Evolutionary conservation across 179 eudicot genomes (phyloP).

Genomic region (Silene noctiflora): DNA sequence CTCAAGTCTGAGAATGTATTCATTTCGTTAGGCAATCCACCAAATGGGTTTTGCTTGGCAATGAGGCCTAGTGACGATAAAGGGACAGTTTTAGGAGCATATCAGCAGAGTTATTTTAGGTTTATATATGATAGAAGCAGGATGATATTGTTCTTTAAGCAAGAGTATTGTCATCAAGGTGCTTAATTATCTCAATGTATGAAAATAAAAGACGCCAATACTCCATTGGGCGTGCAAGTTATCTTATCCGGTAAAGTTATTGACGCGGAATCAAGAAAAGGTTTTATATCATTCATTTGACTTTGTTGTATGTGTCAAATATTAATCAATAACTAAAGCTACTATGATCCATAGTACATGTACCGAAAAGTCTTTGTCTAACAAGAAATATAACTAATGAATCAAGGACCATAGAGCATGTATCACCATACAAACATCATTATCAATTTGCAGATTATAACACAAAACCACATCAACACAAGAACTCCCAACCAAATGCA

Average conservation of each 20-base stretch:
- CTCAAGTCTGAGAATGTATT: not conserved
- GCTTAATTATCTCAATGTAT: not conserved
- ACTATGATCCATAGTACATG: too few species aligned
- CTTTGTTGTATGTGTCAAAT: too few species aligned
- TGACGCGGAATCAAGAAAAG: too few species aligned
- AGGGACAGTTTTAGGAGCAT: not conserved
- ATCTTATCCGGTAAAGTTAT: not conserved
- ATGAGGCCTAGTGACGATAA: not conserved
- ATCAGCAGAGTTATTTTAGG: not conserved
- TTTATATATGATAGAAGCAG: not conserved
- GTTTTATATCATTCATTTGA: too few species aligned
- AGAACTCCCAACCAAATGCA: too few species aligned
- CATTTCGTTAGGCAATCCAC: not conserved
- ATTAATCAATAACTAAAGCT: too few species aligned
- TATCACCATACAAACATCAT: too few species aligned
- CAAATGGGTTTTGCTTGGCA: constrained; percentile 6
- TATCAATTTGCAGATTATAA: too few species aligned
- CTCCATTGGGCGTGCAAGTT: not conserved
- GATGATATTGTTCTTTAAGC: not conserved
- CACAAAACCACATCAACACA: too few species aligned
- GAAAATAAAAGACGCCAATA: not conserved
- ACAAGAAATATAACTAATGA: too few species aligned
- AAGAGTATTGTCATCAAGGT: not conserved
- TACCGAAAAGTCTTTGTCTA: too few species aligned
- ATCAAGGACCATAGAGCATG: too few species aligned